Evolutionary conservation across 2,329 filamentous ascomycete genomes (phyloP).

Genomic region (Cercospora zeae-maydis): DNA sequence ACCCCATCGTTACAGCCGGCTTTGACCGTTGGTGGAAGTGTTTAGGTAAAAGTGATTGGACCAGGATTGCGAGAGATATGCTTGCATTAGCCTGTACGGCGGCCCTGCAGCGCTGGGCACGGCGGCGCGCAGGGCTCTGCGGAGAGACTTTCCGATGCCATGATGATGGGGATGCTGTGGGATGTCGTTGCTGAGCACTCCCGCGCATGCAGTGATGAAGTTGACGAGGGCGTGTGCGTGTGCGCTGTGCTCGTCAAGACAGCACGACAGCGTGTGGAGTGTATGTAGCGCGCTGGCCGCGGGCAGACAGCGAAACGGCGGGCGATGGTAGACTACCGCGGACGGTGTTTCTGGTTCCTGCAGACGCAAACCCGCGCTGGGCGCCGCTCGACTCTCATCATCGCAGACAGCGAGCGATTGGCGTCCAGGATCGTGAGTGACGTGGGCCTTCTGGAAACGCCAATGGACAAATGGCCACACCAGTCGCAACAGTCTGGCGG

Average conservation of each 20-base stretch:
- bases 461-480: background rate
- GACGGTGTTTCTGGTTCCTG: conserved; percentile 1
- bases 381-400: conserved; percentile 5
- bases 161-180: background rate
- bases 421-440: conserved; percentile 6
- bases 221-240: background rate
- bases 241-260: background rate
- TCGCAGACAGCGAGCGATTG: conserved; percentile 4
- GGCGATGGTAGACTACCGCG: background rate
- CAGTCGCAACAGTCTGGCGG: background rate
- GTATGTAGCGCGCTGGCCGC: background rate
- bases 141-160: conserved; percentile 5
- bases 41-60: conserved; percentile 11
- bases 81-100: conserved; percentile 5
- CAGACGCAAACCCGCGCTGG: conserved; percentile 5
- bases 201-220: too few species aligned
- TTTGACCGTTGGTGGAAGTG: background rate
- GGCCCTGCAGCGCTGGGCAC: background rate
- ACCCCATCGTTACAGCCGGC: conserved; percentile 1
- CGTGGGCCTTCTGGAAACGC: conserved; percentile 6
- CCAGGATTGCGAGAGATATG: conserved; percentile 8
- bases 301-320: background rate
- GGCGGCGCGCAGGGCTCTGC: conserved; percentile 8
- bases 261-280: background rate
- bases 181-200: background rate